These are phyloP conservation scores for Cyclostephanos invisitatus DNA, from an alignment of 108 stramenopile genomes.

Conservation along the genomic window DNA sequence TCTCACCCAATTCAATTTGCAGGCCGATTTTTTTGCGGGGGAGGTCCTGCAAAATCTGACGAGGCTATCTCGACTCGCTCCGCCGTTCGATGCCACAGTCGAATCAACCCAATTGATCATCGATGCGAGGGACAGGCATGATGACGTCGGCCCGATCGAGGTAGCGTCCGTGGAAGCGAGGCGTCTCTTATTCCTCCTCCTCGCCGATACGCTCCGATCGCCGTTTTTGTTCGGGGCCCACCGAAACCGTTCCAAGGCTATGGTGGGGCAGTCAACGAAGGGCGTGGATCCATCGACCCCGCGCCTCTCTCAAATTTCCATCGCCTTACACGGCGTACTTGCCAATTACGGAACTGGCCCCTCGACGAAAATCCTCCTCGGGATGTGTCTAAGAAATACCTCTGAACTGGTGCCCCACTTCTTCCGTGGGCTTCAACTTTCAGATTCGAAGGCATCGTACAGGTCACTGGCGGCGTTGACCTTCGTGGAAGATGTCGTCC, in stretches of 20 bases:
- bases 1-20: not conserved
- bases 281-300: conserved; percentile 20
- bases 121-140: conserved; percentile 31
- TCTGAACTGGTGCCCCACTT: conserved; percentile 57
- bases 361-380: conserved; percentile 48
- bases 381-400: conserved; percentile 43
- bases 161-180: conserved; percentile 56
- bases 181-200: conserved; percentile 59
- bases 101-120: conserved; percentile 39
- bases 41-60: conserved; percentile 59
- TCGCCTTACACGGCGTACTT: conserved; percentile 45
- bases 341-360: conserved; percentile 30
- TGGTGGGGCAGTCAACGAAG: not conserved
- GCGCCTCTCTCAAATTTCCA: conserved; percentile 35
- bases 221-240: conserved; percentile 53
- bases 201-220: conserved; percentile 52
- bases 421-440: conserved; percentile 53
- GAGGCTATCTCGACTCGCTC: conserved; percentile 53
- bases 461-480: conserved; percentile 51
- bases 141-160: conserved; percentile 22
- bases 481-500: conserved; percentile 54
- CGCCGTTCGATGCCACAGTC: conserved; percentile 38
- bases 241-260: not conserved
- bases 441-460: conserved; percentile 63
- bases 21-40: conserved; percentile 53